Percentiles rank a stretch among this genome's conserved stretches.
These are phyloP conservation scores for Coniosporium apollinis DNA, from an alignment of 495 filamentous ascomycete species.

Conservation along the genomic window DNA sequence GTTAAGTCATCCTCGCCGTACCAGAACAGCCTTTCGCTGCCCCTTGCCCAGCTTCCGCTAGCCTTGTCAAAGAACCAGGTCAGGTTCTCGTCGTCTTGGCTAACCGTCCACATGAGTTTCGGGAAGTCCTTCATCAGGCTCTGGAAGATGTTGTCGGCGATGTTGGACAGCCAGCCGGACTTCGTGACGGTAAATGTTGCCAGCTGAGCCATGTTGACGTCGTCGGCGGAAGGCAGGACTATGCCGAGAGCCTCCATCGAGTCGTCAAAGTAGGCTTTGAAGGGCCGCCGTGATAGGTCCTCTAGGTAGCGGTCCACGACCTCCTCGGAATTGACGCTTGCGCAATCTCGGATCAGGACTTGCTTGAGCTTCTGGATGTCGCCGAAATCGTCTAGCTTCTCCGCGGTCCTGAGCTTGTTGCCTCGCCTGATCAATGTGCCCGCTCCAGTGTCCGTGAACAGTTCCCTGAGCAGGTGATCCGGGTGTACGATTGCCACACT, in stretches of 20 bases:
- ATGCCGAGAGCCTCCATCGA: conserved; percentile 94
- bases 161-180: conserved; percentile 85
- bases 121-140: conserved; percentile 84
- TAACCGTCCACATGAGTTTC: conserved; percentile 91
- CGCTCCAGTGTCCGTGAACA: conserved; percentile 91
- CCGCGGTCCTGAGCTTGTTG: conserved; percentile 69
- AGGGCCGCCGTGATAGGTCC: conserved; percentile 53
- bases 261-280: conserved; percentile 92
- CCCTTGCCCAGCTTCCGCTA: conserved; percentile 70
- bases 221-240: conserved; percentile 53
- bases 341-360: conserved; percentile 70
- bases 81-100: conserved; percentile 90
- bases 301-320: conserved; percentile 80
- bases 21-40: conserved; percentile 92
- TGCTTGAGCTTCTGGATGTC: conserved; percentile 63
- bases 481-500: conserved; percentile 97
- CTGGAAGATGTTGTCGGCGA: conserved; percentile 94
- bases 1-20: conserved; percentile 77
- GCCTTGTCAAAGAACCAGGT: conserved; percentile 99
- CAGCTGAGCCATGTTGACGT: conserved; percentile 48
- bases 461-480: conserved; percentile 81
- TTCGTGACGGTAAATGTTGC: conserved; percentile 93
- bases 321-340: conserved; percentile 63
- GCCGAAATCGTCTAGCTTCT: conserved; percentile 59
- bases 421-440: conserved; percentile 89